These are phyloP conservation scores for Fusarium sp. DNA, from an alignment of 2,329 filamentous ascomycete species.

Conservation along the genomic window DNA sequence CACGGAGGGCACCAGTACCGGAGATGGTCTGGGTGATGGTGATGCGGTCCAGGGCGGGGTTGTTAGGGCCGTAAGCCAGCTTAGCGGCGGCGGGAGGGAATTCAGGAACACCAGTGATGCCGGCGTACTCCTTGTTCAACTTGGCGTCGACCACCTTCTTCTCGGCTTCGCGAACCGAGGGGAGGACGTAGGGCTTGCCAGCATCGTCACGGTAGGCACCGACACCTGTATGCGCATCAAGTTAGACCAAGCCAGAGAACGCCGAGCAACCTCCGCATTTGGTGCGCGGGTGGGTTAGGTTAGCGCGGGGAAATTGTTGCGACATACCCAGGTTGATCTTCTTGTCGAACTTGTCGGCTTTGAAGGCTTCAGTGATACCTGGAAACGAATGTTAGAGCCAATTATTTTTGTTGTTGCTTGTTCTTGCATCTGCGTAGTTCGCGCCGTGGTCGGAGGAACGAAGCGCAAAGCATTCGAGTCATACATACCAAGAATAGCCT, in stretches of 20 bases:
- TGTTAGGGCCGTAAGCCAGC: conserved; percentile 89
- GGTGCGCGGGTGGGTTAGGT: conserved; percentile 2
- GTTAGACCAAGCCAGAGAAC: conserved; percentile 37
- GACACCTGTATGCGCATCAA: conserved; percentile 69
- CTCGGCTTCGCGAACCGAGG: conserved; percentile 90
- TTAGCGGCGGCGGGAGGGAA: conserved; percentile 93
- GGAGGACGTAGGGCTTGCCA: conserved; percentile 97
- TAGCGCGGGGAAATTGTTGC: conserved; percentile 19
- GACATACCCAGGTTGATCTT: conserved; percentile 95
- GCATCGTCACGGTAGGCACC: conserved; percentile 98
- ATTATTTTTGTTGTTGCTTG: conserved; percentile 16
- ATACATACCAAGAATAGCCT: conserved; percentile 79
- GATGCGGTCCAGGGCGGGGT: conserved; percentile 78
- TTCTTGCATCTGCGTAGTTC: conserved; percentile 23
- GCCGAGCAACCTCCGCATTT: conserved; percentile 26
- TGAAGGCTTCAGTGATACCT: conserved; percentile 98
- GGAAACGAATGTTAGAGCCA: conserved; percentile 39
- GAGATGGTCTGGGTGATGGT: conserved; percentile 98
- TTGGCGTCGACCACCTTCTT: conserved; percentile 80
- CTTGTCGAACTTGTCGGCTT: conserved; percentile 90
- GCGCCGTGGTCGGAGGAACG: conserved; percentile 17
- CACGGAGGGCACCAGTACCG: conserved; percentile 93
- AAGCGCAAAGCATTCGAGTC: conserved; percentile 38
- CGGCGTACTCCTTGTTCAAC: conserved; percentile 97
- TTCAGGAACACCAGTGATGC: conserved; percentile 93